Conservation (phyloP, 441 rosid genomes). For the Eutrema salsugineum region DNA sequence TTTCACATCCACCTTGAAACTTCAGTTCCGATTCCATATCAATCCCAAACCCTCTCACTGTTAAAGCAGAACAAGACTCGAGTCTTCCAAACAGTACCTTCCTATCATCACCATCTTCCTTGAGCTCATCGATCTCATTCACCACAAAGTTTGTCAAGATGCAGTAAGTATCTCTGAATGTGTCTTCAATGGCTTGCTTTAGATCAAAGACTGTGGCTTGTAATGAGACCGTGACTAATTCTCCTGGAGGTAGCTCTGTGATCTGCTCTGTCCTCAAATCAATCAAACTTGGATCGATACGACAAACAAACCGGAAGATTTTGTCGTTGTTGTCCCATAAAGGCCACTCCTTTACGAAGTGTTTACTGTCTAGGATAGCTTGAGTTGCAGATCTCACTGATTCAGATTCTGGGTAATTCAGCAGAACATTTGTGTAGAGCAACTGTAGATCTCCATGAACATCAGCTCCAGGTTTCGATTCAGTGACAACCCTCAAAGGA, state of each 20-base stretch:
- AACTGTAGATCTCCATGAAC: conserved; percentile 50
- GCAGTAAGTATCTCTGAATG: conserved; percentile 72
- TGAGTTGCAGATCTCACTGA: conserved; percentile 47
- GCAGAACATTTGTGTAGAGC: conserved; percentile 48
- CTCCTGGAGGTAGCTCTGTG: conserved; percentile 48
- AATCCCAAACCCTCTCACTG: conserved; percentile 52
- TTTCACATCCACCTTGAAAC: conserved; percentile 67
- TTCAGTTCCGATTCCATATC: conserved; percentile 39
- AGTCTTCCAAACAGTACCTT: conserved; percentile 50
- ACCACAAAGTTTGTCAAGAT: conserved; percentile 51
- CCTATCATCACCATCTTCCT: conserved; percentile 16
- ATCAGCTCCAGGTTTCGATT: conserved; percentile 42
- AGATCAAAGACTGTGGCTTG: conserved; percentile 70
- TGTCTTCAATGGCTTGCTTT: conserved; percentile 52
- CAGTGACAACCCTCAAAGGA: not conserved
- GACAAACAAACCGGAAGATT: conserved; percentile 51
- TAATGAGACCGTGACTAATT: conserved; percentile 51
- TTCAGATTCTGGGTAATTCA: conserved; percentile 56
- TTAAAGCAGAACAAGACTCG: conserved; percentile 52
- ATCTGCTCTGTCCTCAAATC: conserved; percentile 22
- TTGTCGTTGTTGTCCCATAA: conserved; percentile 46
- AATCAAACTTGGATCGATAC: conserved; percentile 39
- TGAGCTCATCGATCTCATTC: conserved; percentile 45
- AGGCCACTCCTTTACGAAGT: conserved; percentile 76
- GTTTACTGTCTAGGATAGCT: conserved; percentile 67